Conservation (phyloP, 441 rosid genomes). For the Raphanus hybrid region DNA sequence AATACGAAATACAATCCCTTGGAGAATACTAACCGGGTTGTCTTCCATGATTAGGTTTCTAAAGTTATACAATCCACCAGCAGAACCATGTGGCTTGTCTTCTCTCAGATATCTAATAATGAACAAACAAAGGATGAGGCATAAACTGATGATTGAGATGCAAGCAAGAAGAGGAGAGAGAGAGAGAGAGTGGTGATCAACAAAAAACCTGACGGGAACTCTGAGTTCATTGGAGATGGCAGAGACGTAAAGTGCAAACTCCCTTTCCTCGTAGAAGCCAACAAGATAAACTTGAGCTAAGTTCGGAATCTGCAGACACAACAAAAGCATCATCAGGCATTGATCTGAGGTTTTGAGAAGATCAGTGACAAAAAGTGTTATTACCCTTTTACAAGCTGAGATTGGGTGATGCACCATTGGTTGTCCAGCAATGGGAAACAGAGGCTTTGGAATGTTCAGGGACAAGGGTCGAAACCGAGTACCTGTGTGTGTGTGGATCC, state of each 20-base stretch:
- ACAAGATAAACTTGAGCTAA: slow-evolving; percentile 65
- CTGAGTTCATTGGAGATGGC: slow-evolving; percentile 65
- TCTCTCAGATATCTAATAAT: slow-evolving; percentile 61
- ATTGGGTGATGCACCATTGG: slow-evolving; percentile 89
- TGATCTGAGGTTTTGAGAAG: slow-evolving; percentile 13
- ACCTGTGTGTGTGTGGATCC: neutral
- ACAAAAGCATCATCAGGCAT: slow-evolving; percentile 13
- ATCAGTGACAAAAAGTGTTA: neutral
- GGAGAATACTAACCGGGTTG: slow-evolving; percentile 49
- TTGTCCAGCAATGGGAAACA: slow-evolving; percentile 80
- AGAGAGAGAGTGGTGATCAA: no score
- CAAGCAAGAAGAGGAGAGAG: neutral
- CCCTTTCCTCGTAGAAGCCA: slow-evolving; percentile 76
- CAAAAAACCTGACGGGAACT: no score
- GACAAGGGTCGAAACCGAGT: slow-evolving; percentile 61
- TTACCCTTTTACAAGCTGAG: slow-evolving; percentile 75
- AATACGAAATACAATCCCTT: no score
- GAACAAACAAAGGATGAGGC: neutral
- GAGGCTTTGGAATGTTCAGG: slow-evolving; percentile 68
- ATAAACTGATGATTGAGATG: neutral
- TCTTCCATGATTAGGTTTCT: slow-evolving; percentile 71
- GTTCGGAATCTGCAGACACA: slow-evolving; percentile 60
- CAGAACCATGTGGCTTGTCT: slow-evolving; percentile 77
- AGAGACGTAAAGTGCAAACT: slow-evolving; percentile 68
- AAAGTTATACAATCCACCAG: slow-evolving; percentile 73